A percentile compares a stretch with the other conserved stretches of the same genome.
These are phyloP conservation scores for Trichoderma arundinaceum DNA, from an alignment of 2,329 filamentous ascomycete species.

Conservation along the genomic window DNA sequence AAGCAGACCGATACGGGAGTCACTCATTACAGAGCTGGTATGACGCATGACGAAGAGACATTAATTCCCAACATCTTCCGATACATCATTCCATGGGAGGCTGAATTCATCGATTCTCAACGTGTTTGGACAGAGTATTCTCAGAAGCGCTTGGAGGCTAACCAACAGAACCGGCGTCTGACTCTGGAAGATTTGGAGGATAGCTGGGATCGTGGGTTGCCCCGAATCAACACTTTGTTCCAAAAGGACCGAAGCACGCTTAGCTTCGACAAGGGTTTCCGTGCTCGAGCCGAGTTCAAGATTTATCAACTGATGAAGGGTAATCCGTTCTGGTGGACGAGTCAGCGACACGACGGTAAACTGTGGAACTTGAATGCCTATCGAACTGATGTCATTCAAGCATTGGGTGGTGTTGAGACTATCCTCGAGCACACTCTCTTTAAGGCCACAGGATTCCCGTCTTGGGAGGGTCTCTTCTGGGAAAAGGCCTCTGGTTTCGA, in stretches of 20 bases:
- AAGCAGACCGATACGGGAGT: conserved; percentile 98
- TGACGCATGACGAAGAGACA: conserved; percentile 98
- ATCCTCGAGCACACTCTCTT: conserved; percentile 97
- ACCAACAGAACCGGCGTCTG: conserved; percentile 92
- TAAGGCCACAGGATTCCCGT: conserved; percentile 95
- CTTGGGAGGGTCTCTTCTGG: conserved; percentile 97
- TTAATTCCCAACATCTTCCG: conserved; percentile 98
- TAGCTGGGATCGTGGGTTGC: conserved; percentile 96
- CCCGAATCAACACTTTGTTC: conserved; percentile 98
- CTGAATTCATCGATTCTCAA: conserved; percentile 98
- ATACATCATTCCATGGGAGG: conserved; percentile 99
- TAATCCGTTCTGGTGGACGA: conserved; percentile 99
- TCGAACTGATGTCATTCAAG: conserved; percentile 95
- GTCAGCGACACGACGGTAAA: conserved; percentile 94
- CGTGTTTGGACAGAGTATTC: conserved; percentile 99
- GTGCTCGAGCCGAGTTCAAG: conserved; percentile 94
- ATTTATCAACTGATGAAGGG: conserved; percentile 98
- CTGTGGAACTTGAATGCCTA: conserved; percentile 97
- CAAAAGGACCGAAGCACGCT: conserved; percentile 97
- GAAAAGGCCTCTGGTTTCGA: conserved; percentile 68
- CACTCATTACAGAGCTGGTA: conserved; percentile 94
- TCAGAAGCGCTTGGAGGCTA: conserved; percentile 94
- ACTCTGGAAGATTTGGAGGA: conserved; percentile 97
- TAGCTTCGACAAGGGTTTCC: conserved; percentile 98
- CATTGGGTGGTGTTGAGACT: conserved; percentile 93